These are phyloP conservation scores for Agrocybe praecox DNA, from an alignment of 768 basidiomycete genomes.

Conservation along the genomic window DNA sequence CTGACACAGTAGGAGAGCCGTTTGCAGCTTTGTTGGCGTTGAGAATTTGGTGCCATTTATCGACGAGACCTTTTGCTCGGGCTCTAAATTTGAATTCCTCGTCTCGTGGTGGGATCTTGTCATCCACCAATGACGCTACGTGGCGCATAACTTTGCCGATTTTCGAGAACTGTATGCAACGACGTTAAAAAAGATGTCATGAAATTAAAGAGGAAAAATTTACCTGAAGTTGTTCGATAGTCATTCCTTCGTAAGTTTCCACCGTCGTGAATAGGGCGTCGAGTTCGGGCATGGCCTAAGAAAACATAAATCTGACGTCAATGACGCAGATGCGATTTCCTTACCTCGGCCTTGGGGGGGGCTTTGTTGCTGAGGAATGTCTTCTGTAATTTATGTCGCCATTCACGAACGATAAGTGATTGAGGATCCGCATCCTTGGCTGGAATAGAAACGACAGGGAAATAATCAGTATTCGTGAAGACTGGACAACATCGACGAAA, in stretches of 20 bases:
- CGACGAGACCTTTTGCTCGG: slow-evolving; percentile 68
- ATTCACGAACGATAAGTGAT: slow-evolving; percentile 74
- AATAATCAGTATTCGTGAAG: not conserved
- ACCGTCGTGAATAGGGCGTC: slow-evolving; percentile 76
- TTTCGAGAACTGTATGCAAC: slow-evolving; percentile 64
- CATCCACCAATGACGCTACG: slow-evolving; percentile 58
- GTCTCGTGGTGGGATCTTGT: slow-evolving; percentile 68
- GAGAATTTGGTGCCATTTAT: slow-evolving; percentile 66
- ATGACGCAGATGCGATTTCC: slow-evolving; percentile 18
- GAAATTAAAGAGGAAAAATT: not conserved
- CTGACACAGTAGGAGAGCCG: slow-evolving; percentile 7
- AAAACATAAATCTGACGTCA: not conserved
- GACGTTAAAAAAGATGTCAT: not conserved
- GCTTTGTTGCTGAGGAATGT: slow-evolving; percentile 73
- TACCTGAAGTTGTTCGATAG: slow-evolving; percentile 68
- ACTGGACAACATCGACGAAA: slow-evolving; percentile 2
- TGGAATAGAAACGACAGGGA: slow-evolving; percentile 12
- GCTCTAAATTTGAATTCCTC: slow-evolving; percentile 66
- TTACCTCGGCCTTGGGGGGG: slow-evolving; percentile 65
- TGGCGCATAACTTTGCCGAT: slow-evolving; percentile 90
- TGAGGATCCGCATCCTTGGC: slow-evolving; percentile 69
- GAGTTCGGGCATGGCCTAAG: slow-evolving; percentile 75
- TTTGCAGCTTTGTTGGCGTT: slow-evolving; percentile 36
- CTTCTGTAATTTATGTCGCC: slow-evolving; percentile 92
- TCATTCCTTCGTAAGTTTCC: slow-evolving; percentile 76